phyloP scores from a whole-genome alignment of 2,329 filamentous ascomycete genomes.

The Pseudogymnoascus sp. region DNA sequence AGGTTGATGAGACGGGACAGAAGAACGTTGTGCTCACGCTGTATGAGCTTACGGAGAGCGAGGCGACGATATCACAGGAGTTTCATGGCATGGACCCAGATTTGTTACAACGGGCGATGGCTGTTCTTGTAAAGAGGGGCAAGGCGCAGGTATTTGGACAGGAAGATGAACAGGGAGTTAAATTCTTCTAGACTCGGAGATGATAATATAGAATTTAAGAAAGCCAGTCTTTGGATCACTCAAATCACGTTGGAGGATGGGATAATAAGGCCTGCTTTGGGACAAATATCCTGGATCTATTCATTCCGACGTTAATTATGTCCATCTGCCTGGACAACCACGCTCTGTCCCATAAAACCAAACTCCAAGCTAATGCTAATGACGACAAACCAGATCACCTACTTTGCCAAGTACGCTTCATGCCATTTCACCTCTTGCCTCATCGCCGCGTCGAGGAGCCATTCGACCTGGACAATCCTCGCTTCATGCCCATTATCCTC shows the following conservation, averaged over 20 bases:
- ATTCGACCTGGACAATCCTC: slow-evolving; percentile 75
- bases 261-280: background rate
- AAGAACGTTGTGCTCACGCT: slow-evolving; percentile 83
- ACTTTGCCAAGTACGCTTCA: slow-evolving; percentile 45
- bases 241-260: background rate
- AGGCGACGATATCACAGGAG: slow-evolving; percentile 65
- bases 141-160: slow-evolving; percentile 90
- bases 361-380: slow-evolving; percentile 8
- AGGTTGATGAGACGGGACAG: slow-evolving; percentile 75
- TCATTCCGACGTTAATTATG: background rate
- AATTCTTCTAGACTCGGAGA: slow-evolving; percentile 66
- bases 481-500: slow-evolving; percentile 70
- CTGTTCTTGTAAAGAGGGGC: slow-evolving; percentile 76
- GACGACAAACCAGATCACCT: background rate
- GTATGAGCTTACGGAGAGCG: slow-evolving; percentile 86
- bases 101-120: slow-evolving; percentile 69
- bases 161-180: slow-evolving; percentile 83
- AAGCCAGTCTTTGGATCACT: background rate
- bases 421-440: slow-evolving; percentile 68
- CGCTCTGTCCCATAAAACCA: background rate
- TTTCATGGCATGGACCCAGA: slow-evolving; percentile 85
- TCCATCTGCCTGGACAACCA: background rate
- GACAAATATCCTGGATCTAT: background rate
- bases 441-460: slow-evolving; percentile 86
- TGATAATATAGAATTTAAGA: background rate